phyloP scores from a whole-genome alignment of 768 basidiomycete species.

The Boletus fagicola region DNA sequence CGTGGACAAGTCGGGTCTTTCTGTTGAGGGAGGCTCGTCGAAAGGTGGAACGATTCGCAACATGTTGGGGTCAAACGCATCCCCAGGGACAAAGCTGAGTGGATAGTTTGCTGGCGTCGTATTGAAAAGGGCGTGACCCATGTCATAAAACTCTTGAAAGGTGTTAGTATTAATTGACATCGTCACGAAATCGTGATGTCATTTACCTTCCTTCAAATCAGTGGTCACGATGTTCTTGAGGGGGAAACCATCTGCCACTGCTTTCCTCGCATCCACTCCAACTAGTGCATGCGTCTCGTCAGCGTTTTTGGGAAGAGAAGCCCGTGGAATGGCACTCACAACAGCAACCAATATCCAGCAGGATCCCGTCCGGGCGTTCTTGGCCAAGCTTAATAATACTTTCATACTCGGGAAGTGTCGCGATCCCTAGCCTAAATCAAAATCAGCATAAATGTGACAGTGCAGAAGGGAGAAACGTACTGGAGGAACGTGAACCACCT shows the following conservation, averaged over 20 bases:
- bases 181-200: not conserved
- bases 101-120: constrained; percentile 53
- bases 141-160: constrained; percentile 50
- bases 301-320: not conserved
- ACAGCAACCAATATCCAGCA: constrained; percentile 48
- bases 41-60: constrained; percentile 37
- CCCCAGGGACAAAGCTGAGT: constrained; percentile 50
- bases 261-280: constrained; percentile 39
- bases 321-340: constrained; percentile 27
- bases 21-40: constrained; percentile 22
- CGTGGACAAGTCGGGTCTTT: constrained; percentile 29
- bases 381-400: constrained; percentile 36
- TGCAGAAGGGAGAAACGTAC: constrained; percentile 3
- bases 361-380: constrained; percentile 36
- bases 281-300: constrained; percentile 9
- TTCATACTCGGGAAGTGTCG: constrained; percentile 19
- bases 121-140: constrained; percentile 61
- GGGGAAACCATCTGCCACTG: constrained; percentile 43
- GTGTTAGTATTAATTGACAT: not conserved
- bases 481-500: constrained; percentile 23
- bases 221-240: constrained; percentile 37
- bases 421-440: constrained; percentile 11
- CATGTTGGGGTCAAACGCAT: constrained; percentile 47
- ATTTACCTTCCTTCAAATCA: constrained; percentile 39
- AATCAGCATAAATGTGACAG: not conserved